phyloP scores from a whole-genome alignment of 2,329 filamentous ascomycete species.

The Fusarium lateritium region DNA sequence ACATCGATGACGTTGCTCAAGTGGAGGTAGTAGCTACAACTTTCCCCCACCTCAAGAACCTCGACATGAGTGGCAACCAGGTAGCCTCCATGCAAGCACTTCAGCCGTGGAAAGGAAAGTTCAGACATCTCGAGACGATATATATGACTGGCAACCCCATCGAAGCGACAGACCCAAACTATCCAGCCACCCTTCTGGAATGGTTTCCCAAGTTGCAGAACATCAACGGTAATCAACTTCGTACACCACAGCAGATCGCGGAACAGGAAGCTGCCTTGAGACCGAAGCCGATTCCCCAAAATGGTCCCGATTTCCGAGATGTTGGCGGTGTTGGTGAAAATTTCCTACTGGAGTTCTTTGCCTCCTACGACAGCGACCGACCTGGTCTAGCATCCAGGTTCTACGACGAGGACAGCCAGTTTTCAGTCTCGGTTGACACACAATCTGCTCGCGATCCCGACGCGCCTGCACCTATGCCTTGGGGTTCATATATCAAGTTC shows the following conservation, averaged over 20 bases:
- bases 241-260: constrained; percentile 78
- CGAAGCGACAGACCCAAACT: constrained; percentile 70
- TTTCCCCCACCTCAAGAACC: constrained; percentile 87
- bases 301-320: constrained; percentile 80
- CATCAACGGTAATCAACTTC: constrained; percentile 81
- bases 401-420: constrained; percentile 83
- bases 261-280: constrained; percentile 65
- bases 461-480: constrained; percentile 66
- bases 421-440: constrained; percentile 82
- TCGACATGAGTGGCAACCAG: constrained; percentile 89
- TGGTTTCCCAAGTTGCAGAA: constrained; percentile 88
- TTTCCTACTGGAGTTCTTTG: constrained; percentile 82
- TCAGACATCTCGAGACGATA: constrained; percentile 84
- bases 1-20: constrained; percentile 78
- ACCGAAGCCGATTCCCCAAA: constrained; percentile 72
- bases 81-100: constrained; percentile 78
- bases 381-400: constrained; percentile 72
- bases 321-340: constrained; percentile 80
- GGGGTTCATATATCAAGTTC: constrained; percentile 81
- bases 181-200: constrained; percentile 77
- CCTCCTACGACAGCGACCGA: constrained; percentile 80
- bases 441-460: constrained; percentile 64
- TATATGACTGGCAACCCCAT: constrained; percentile 85
- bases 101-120: constrained; percentile 83
- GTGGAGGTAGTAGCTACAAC: constrained; percentile 83